Base-by-base conservation (phyloP, 2,329 filamentous ascomycete species). In the Pseudogymnoascus verrucosus region DNA sequence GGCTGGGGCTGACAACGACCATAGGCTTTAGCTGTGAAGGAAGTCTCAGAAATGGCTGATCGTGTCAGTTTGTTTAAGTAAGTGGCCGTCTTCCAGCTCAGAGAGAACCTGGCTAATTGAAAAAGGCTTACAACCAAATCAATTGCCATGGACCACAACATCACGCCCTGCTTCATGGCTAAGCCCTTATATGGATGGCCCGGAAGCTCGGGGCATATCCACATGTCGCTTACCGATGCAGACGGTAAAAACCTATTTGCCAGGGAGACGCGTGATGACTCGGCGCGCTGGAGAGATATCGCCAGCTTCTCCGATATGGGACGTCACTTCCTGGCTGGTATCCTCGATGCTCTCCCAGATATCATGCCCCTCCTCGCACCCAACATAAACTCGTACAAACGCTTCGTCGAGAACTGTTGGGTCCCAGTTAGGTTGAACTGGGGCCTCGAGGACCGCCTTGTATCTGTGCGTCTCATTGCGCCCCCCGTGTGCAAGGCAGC, bases 151-250 rank as follows among this genome's bases (percentile, higher is more conserved):
- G 89, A 91, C 72, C 90, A 92, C 74, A 91, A 91, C 69, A 96
- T 99, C 73, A 96, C 91, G 0, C 95, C 95, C 0, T 96, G 91
- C 76, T 99, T 99, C 80, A 99, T 99, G 95, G 95, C 95, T n/a
- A 99, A 99, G 77, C 95, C 95, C 2, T 87, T 89, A 68, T 84
- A 96, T 71, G 92, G 93, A 0, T 80, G 98, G 0, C 95, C 95
- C 0, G 95, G 95, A 54, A 98, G 97, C 79, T 95, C 89, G 67
- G 95, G 95, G 1, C 95, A 99, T 75, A 93, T 96, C 82, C 95
- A 99, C 75, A 82, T 98, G 66, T 98, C 93, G 0, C 80, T 99
- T 11, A 87, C 93, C 16, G 90, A 93, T 72, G 12, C 21, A 14
- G 78, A 84, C n/a, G 90, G 90, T 65, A 89, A 89, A 74, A 99